Base-by-base conservation (phyloP, 2,329 filamentous ascomycete genomes). In the Xylaria sp. region DNA sequence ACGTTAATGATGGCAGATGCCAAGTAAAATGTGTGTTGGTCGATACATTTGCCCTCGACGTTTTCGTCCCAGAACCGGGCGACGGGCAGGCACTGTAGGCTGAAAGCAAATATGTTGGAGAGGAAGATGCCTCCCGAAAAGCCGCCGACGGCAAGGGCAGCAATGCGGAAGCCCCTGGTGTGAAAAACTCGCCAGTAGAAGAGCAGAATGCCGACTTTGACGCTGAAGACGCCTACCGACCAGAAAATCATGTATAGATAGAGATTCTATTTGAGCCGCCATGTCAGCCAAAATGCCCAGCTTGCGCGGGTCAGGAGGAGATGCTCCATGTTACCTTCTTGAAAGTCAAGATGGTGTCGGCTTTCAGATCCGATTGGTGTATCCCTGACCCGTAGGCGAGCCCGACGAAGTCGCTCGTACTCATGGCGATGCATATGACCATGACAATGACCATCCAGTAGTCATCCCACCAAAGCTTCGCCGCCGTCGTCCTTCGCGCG, bases 101-200 rank as follows among this genome's bases (percentile, higher is more conserved):
- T 46, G 43, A 63, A 67, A 26, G 41, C 55, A 39, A 67, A 65
- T 45, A 66, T 59, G 42, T 67, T 66, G 16, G 58, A 58, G 16
- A 66, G 21, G 24, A 66, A 64, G 2, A 67, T 65, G 11, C 57
- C 54, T 8, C 57, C 50, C 7, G 65, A 66, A 24, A 67, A 56
- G 8, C 55, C 48, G 18, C 55, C 54, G 40, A 67, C 63, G 7
- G 51, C 37, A n/a, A 66, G 49, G 8, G 63, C 65, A 19, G 54
- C 58, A 7, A 61, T 37, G 16, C 65, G 62, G 43, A 67, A 67
- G 22, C 50, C 50, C 8, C 45, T 46, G 8, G 62, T 65, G 29
- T 63, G 57, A 38, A 65, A 67, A 4, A 66, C 58, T 2, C 66
- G 56, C 66, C 66, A 68, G 57, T 68, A 68, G 54, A 66, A 68